These are phyloP conservation scores for Saxophila tyrrhenica DNA, from an alignment of 495 filamentous ascomycete genomes.

Conservation along the genomic window DNA sequence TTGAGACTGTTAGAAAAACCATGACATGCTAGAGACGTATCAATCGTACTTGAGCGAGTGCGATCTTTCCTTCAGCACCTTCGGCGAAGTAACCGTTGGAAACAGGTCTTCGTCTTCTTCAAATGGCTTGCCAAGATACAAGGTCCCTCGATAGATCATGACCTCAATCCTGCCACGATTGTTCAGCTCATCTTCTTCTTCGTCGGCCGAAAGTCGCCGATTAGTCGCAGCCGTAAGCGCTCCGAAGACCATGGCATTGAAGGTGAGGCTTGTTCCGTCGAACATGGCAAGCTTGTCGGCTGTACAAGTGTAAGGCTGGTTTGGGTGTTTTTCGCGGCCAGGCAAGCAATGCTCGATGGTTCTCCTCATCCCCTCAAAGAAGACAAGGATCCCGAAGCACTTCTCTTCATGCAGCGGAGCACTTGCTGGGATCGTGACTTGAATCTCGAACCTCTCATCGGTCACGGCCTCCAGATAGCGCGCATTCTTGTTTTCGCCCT, in stretches of 20 bases:
- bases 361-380: too few species aligned
- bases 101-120: neutral
- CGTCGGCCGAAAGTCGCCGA: neutral
- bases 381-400: too few species aligned
- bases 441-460: constrained; percentile 4
- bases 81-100: too few species aligned
- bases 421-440: neutral
- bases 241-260: neutral
- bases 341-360: too few species aligned
- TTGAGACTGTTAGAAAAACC: too few species aligned
- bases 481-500: neutral
- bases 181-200: neutral
- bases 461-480: constrained; percentile 11
- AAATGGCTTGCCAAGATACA: neutral
- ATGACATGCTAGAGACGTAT: too few species aligned
- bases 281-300: too few species aligned
- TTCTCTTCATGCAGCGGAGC: too few species aligned
- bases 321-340: too few species aligned
- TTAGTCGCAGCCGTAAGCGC: neutral
- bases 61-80: too few species aligned
- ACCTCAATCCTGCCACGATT: constrained; percentile 4
- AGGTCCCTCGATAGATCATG: neutral
- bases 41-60: too few species aligned
- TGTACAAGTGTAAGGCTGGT: too few species aligned
- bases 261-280: neutral